Evolutionary conservation across 2,329 filamentous ascomycete genomes (phyloP), one percentile per base, ranked within the genome.

Genomic region (Fusarium neocosmosporiellum): DNA sequence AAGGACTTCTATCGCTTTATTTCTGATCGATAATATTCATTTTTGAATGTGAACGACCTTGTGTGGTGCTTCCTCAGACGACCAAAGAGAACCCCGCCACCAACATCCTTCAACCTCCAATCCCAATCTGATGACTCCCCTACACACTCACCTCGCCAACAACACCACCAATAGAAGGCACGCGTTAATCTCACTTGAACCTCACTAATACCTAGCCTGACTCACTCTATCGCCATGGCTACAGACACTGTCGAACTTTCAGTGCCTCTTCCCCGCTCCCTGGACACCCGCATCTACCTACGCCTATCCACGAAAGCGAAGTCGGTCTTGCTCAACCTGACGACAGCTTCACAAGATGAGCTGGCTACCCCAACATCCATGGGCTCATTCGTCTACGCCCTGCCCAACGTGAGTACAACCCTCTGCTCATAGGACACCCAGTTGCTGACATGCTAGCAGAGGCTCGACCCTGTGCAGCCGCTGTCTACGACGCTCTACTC

Each of bases 331-430:
- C 80, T 92, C n/a, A 90, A 90, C 77, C 82, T 92, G 53, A 89
- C 90, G 1, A 92, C 90, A 0, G 85, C 87, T 5, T 80, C 86
- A 29, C 84, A 84, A 63, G 88, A 89, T 60, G 87, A 90, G 46
- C 80, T 82, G n/a, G 84, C 84, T 14, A 79, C 82, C 10, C 80
- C 86, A 9, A 84, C 88, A 43, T 84, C 88, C 58, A 88, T 98
- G 82, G 96, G 96, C 4, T 98, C 94, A 58, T 96, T 98, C 79
- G 94, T 98, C 53, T 98, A 98, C 80, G 94, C 95, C 4, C 89
- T 99, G 81, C 96, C 96, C 18, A 93, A 98, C 84, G 96, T 98
- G 85, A 77, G 84, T 80, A 16, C 58, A 16, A 67, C 39, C 31
- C 34, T 46, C 29, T 63, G n/a, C 57, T n/a, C 27, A 24, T 24